Conservation (phyloP, 441 rosid species). For the Omphalea diandra region DNA sequence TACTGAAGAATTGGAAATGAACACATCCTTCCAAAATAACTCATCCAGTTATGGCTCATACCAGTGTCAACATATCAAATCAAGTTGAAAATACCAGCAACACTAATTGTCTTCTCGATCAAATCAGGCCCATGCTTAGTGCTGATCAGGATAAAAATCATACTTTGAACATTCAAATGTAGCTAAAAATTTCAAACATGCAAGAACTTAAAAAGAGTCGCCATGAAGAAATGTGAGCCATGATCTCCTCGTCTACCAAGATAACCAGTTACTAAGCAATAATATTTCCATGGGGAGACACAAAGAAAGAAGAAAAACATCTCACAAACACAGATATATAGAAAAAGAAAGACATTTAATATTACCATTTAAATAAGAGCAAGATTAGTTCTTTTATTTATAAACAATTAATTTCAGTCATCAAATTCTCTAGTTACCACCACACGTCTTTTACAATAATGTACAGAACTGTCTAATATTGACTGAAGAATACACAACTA, state of each 20-base stretch:
- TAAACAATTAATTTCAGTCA: not conserved
- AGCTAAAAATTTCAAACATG: not conserved
- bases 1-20: not conserved
- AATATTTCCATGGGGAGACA: not conserved
- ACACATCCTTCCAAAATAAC: too few species aligned
- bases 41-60: too few species aligned
- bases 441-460: not conserved
- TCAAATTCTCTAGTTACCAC: not conserved
- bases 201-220: not conserved
- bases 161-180: not conserved
- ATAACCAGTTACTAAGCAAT: too few species aligned
- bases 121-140: too few species aligned
- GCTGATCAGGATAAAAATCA: too few species aligned
- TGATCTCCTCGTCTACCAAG: too few species aligned
- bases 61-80: too few species aligned
- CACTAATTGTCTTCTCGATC: too few species aligned
- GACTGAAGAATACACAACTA: not conserved
- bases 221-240: too few species aligned
- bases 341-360: not conserved
- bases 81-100: too few species aligned
- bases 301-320: not conserved
- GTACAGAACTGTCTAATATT: not conserved
- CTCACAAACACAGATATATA: not conserved
- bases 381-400: not conserved
- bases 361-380: not conserved